Conservation (phyloP, 2,329 filamentous ascomycete genomes). For the Xylariales sp. region DNA sequence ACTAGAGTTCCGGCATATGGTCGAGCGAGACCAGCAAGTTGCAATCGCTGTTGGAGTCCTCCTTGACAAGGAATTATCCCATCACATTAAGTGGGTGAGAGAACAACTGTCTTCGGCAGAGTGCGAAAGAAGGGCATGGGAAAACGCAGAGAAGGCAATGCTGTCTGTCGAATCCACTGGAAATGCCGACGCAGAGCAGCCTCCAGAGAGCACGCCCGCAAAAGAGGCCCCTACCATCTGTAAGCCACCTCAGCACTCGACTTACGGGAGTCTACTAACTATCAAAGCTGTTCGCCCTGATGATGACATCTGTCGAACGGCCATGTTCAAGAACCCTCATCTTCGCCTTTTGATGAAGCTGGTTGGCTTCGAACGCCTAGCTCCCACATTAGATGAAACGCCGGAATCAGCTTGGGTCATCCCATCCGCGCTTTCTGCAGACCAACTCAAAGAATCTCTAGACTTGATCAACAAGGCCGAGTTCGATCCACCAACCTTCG, state of each 20-base stretch:
- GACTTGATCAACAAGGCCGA: constrained; percentile 73
- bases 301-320: constrained; percentile 60
- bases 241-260: too few relatives aligned
- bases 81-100: constrained; percentile 79
- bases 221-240: constrained; percentile 46
- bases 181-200: constrained; percentile 19
- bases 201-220: constrained; percentile 21
- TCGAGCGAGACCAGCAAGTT: constrained; percentile 67
- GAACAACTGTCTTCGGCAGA: constrained; percentile 62
- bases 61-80: constrained; percentile 71
- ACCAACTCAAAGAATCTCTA: constrained; percentile 63
- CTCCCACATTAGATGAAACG: constrained; percentile 59
- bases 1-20: constrained; percentile 72
- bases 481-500: constrained; percentile 71
- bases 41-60: constrained; percentile 75
- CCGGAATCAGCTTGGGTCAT: constrained; percentile 75
- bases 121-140: constrained; percentile 72
- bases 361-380: constrained; percentile 61
- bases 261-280: too few relatives aligned
- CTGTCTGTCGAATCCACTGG: constrained; percentile 34
- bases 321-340: constrained; percentile 86
- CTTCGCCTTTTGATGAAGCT: constrained; percentile 80
- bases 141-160: constrained; percentile 62
- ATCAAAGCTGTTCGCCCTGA: constrained; percentile 55
- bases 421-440: constrained; percentile 59